phyloP scores from a whole-genome alignment of 225 moss, liverwort and hornwort genomes.

The Pseudisothecium myosuroides region DNA sequence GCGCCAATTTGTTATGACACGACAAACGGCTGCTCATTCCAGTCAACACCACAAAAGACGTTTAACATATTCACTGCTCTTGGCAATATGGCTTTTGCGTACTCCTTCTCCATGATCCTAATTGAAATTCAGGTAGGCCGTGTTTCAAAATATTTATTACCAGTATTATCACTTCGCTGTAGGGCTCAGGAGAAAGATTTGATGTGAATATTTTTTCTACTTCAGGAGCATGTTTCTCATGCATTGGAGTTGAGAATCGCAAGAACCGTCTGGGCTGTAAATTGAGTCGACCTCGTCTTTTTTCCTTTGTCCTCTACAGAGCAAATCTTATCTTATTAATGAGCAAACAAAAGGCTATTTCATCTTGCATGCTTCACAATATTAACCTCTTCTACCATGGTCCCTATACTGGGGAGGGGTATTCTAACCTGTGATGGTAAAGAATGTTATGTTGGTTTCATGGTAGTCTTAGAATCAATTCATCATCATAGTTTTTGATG shows the following conservation, averaged over 20 bases:
- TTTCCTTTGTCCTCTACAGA: too few relatives aligned
- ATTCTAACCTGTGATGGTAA: background rate
- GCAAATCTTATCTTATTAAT: background rate
- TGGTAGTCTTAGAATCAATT: background rate
- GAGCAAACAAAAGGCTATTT: background rate
- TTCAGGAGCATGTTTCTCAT: background rate
- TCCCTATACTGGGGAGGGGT: background rate
- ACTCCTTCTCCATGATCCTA: conserved; percentile 86
- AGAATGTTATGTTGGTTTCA: background rate
- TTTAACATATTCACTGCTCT: conserved; percentile 74
- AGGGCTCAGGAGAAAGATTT: background rate
- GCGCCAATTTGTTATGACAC: background rate
- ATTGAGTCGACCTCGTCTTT: background rate
- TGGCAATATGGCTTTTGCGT: conserved; percentile 85
- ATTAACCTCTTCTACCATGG: background rate
- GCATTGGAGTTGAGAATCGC: background rate
- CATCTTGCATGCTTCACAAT: background rate
- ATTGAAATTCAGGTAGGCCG: conserved; percentile 68
- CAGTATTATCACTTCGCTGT: background rate
- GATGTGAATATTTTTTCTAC: background rate
- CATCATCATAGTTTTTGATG: background rate
- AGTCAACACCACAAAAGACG: conserved; percentile 28
- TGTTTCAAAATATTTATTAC: background rate
- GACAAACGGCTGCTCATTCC: background rate
- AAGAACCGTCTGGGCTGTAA: background rate